Evolutionary conservation across 2,329 filamentous ascomycete species (phyloP), one percentile per base, ranked within the genome.

Genomic region (Pseudogymnoascus sp.): DNA sequence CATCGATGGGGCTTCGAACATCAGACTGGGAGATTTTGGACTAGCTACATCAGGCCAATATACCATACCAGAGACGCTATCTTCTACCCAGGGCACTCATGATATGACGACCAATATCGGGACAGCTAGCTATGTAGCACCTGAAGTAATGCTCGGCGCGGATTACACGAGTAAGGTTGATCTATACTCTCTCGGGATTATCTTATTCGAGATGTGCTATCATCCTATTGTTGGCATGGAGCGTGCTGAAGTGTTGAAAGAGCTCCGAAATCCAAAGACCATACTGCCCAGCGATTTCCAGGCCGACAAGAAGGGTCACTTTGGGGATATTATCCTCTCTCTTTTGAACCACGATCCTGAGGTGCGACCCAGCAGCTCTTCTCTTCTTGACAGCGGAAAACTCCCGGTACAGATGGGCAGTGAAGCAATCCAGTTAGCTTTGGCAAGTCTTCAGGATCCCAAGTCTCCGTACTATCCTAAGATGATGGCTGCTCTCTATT

Each of bases 181-280:
- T 77, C 85, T 99, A 93, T 99, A 94, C 73, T 97, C 93, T 0
- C 80, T 99, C 44, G 94, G 94, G 0, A 90, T 99, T 66, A 97
- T 99, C 63, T 96, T 99, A 77, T 97, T 97, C 69, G 94, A 99
- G 75, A 99, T 99, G 94, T 95, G 90, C 71, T 92, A 87, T 67
- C 76, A 79, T 35, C 80, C 84, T 0, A 79, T 87, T 72, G 68
- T 79, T 10, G 85, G 84, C 4, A 87, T 88, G 84, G 82, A 88
- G 69, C 81, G 85, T 66, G 83, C 82, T 1, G 76, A 81, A 61
- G 82, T 86, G 3, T 79, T 97, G 28, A 82, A 88, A 61, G 78
- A 82, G 62, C 80, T 97, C 44, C 84, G 91, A 53, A 82, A 86
- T 67, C 83, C 84, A 40, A 79, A 85, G 11, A 87, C 91, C 40